Base-by-base conservation (phyloP, 805 yeast species). In the Lipomyces kockii region DNA sequence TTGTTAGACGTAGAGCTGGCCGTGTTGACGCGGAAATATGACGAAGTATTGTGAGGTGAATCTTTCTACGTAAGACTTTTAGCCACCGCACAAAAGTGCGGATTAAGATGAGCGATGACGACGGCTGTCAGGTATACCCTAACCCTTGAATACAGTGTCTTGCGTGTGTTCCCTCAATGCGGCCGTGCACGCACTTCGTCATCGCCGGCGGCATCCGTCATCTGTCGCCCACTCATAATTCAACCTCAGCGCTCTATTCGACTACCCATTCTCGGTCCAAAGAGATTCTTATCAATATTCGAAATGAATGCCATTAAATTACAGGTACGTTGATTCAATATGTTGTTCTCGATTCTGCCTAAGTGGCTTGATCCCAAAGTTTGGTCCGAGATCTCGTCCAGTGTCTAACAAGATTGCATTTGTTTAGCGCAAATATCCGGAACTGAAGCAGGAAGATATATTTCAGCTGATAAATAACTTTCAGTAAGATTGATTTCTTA, bases 391-490 rank as follows among this genome's bases (percentile, higher is more conserved):
- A 14, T 43, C 49, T 2, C 6, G 49, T 0, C 22, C 20, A 3
- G 20, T 43, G 6, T 17, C 22, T 11, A 54, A 25, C 32, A 27
- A 22, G 63, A 60, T 20, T 37, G 27, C 25, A 7, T 20, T 9
- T 29, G 29, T 66, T n/a, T 77, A 88, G 87, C 91, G 87, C 81
- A 94, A 91, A 81, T 93, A 86, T 79, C 98, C 99, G 2, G 83
- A 86, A 52, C 83, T 95, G 71, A 85, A 87, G 46, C 98, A 95
- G 78, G 91, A 90, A 72, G 98, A 93, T 71, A 82, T 95, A 59
- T 93, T 94, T 78, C 84, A 82, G 51, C 85, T 95, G 65, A 90
- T 94, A 74, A 97, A 94, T 66, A 90, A 89, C 73, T 95, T 95
- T 82, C 84, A 78, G 76, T 72, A 73, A 62, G 78, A 74, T 27